Percentiles rank a stretch among this genome's conserved stretches.
Evolutionary conservation across 768 basidiomycete genomes (phyloP).

Genomic region (Pleurotus ostreatus): DNA sequence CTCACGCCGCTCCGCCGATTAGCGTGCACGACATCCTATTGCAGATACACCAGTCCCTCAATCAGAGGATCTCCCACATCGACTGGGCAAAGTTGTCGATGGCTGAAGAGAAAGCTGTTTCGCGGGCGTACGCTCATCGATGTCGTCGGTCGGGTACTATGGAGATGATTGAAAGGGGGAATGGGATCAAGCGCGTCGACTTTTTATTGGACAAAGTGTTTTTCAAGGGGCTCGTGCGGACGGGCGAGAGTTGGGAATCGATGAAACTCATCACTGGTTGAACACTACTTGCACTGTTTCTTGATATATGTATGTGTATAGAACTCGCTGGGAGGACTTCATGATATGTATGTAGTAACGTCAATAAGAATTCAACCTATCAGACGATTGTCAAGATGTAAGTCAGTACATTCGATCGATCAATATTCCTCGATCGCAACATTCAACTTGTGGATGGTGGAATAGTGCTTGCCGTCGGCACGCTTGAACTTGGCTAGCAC

Average conservation of each 20-base stretch:
- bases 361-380: no score
- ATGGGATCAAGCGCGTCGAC: conserved; percentile 60
- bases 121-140: conserved; percentile 33
- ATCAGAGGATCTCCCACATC: conserved; percentile 34
- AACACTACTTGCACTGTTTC: background rate
- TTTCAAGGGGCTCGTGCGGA: conserved; percentile 46
- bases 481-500: no score
- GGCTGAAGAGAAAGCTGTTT: conserved; percentile 25
- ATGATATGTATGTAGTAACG: no score
- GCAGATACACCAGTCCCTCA: conserved; percentile 45
- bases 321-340: no score
- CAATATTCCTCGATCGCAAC: no score
- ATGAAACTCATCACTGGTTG: conserved; percentile 27
- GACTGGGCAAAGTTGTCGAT: conserved; percentile 32
- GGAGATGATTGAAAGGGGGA: conserved; percentile 33
- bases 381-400: no score
- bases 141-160: conserved; percentile 26
- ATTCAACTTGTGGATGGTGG: no score
- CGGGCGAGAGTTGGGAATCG: conserved; percentile 30
- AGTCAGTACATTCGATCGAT: no score
- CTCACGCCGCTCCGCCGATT: conserved; percentile 34
- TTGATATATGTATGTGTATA: no score
- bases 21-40: conserved; percentile 56
- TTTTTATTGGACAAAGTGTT: conserved; percentile 43
- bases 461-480: no score